Conservation (phyloP, 768 basidiomycete species). For the Mycena galopus region DNA sequence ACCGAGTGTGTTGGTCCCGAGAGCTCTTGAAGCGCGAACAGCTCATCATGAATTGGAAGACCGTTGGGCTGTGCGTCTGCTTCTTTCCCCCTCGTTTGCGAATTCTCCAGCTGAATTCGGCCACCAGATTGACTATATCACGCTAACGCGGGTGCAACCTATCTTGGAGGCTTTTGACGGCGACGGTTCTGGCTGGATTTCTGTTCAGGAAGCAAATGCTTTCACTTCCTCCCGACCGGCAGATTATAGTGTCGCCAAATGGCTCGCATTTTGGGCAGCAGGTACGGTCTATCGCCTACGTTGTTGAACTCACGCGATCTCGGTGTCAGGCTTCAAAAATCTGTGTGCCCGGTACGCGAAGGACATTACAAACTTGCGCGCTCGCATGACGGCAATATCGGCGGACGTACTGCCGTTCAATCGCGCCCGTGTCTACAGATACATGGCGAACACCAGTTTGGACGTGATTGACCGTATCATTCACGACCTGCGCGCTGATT, state of each 20-base stretch:
- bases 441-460: neutral
- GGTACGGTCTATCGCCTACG: neutral
- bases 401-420: slow-evolving; percentile 1
- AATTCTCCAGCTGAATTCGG: neutral
- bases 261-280: slow-evolving; percentile 20
- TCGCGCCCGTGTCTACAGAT: slow-evolving; percentile 11
- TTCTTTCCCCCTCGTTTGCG: neutral
- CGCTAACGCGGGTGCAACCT: slow-evolving; percentile 54
- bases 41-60: slow-evolving; percentile 41
- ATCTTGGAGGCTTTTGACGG: slow-evolving; percentile 42
- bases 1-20: neutral
- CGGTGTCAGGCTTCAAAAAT: neutral
- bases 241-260: slow-evolving; percentile 1
- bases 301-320: neutral
- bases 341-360: slow-evolving; percentile 8
- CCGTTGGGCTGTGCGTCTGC: slow-evolving; percentile 49
- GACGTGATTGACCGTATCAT: neutral
- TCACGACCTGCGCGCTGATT: neutral
- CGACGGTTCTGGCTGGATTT: slow-evolving; percentile 17
- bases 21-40: neutral
- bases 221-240: slow-evolving; percentile 14
- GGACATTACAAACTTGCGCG: neutral
- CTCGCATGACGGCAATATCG: neutral
- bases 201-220: neutral
- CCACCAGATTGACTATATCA: slow-evolving; percentile 47